A percentile compares a stretch with the other conserved stretches of the same genome.
phyloP scores from a whole-genome alignment of 106 monocot genomes.

The Xerophyta viscosa region DNA sequence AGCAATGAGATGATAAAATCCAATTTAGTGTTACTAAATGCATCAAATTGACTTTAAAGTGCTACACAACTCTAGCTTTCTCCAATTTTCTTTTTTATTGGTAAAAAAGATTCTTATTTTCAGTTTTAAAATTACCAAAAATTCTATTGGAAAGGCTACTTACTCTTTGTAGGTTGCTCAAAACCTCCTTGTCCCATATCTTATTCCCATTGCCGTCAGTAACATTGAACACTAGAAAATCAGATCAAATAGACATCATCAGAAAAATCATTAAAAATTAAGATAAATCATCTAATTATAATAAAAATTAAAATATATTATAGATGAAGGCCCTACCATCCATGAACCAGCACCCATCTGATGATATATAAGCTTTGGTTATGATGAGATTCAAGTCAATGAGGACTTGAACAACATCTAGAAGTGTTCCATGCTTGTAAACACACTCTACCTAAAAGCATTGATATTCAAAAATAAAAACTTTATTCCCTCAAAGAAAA shows the following conservation, averaged over 20 bases:
- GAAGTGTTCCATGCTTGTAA: conserved; percentile 18
- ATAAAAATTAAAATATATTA: background rate
- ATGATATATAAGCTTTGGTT: conserved; percentile 30
- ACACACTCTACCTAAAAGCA: conserved; percentile 12
- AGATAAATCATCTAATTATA: no score
- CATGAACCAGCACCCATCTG: conserved; percentile 27
- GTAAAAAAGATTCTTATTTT: no score
- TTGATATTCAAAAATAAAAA: background rate
- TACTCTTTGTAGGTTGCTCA: conserved; percentile 21
- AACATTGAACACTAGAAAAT: conserved; percentile 44
- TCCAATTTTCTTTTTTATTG: no score
- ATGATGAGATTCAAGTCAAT: conserved; percentile 21
- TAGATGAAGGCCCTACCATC: conserved; percentile 25
- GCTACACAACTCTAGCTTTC: no score
- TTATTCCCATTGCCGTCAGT: conserved; percentile 56
- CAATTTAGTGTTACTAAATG: no score
- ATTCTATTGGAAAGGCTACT: no score
- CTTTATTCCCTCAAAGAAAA: background rate
- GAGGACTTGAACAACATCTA: conserved; percentile 20
- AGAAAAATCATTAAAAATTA: no score
- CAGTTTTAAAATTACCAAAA: no score
- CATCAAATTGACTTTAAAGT: no score
- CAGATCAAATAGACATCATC: background rate
- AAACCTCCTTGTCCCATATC: conserved; percentile 20
- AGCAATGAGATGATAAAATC: no score